Percentiles rank a stretch among this genome's conserved stretches.
Evolutionary conservation across 2,329 filamentous ascomycete species (phyloP).

Genomic region (Beauveria sp.): DNA sequence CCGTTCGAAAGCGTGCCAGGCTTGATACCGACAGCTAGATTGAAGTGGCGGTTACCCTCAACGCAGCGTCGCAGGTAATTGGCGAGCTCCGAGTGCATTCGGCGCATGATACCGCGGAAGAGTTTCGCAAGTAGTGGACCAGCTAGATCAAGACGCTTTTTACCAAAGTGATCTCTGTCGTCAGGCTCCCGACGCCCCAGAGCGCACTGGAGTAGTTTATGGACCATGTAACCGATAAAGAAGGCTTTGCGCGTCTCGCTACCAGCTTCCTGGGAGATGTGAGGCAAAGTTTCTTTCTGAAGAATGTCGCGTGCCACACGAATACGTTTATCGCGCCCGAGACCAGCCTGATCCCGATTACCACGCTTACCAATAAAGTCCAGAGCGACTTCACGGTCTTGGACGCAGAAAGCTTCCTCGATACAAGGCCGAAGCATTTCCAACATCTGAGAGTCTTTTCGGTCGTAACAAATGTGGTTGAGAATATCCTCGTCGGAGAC

Average conservation of each 20-base stretch:
- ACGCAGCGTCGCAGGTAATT: conserved; percentile 89
- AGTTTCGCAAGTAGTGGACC: conserved; percentile 92
- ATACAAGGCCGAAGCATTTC: conserved; percentile 97
- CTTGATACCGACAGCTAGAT: conserved; percentile 84
- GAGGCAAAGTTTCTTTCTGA: conserved; percentile 92
- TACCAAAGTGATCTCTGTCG: conserved; percentile 97
- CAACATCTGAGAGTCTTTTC: conserved; percentile 91
- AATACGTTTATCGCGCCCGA: conserved; percentile 79
- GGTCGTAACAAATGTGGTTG: conserved; percentile 95
- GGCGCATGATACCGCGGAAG: conserved; percentile 85
- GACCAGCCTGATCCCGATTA: conserved; percentile 49
- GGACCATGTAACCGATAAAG: conserved; percentile 98
- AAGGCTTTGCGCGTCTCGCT: conserved; percentile 95
- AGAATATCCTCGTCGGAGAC: conserved; percentile 97
- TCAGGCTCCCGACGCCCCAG: conserved; percentile 90
- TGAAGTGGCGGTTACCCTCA: conserved; percentile 82
- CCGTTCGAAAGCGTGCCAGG: conserved; percentile 86
- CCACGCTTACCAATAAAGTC: conserved; percentile 95
- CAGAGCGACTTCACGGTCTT: conserved; percentile 87
- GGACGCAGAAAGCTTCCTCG: conserved; percentile 92
- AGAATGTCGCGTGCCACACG: conserved; percentile 89
- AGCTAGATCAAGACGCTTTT: conserved; percentile 93
- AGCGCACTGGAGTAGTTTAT: conserved; percentile 87
- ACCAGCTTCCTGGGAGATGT: conserved; percentile 91
- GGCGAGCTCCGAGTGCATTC: conserved; percentile 85